Base-by-base conservation (phyloP, 2,329 filamentous ascomycete species). In the Fusarium hainanense region DNA sequence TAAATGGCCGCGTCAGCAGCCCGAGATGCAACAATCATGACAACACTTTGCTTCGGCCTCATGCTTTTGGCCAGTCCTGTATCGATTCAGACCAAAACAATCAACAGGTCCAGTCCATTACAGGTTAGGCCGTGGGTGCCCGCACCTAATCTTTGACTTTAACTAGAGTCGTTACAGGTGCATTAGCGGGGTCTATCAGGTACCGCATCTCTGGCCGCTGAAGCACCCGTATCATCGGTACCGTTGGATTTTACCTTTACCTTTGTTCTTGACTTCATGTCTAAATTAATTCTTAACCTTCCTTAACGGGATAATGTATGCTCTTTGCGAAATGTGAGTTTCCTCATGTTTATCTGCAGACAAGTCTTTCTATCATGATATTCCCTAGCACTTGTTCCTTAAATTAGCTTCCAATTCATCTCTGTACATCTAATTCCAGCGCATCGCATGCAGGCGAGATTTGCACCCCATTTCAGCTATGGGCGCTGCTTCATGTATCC, bases 391-490 rank as follows among this genome's bases (percentile, higher is more conserved):
- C 42, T 49, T 50, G 27, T 48, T 46, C 44, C 58, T 57, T 37
- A 68, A 58, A 54, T 71, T 60, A 64, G 67, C 43, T 51, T 59
- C 57, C 37, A 52, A 25, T 52, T 54, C 52, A 56, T 46, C 27
- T 50, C 58, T 61, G 48, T 46, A 61, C 52, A 46, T 61, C 58
- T 55, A 66, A 72, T 72, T 72, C 64, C 62, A 74, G 73, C 65
- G 25, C 62, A 55, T 63, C 68, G 54, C 69, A 65, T 63, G 34
- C 60, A 71, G 68, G 63, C 73, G 70, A 75, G 66, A 75, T 75
- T 75, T 69, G 58, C 63, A 66, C 59, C 69, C 58, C 49, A 52
- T 65, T 65, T 68, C 65, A 66, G 66, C 66, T 70, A 50, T 62
- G 37, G 63, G 60, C 56, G 61, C 51, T 71, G 63, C 55, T 66